Evolutionary conservation across 2,329 filamentous ascomycete genomes (phyloP).

Genomic region (Conoideocrella luteorostrata): DNA sequence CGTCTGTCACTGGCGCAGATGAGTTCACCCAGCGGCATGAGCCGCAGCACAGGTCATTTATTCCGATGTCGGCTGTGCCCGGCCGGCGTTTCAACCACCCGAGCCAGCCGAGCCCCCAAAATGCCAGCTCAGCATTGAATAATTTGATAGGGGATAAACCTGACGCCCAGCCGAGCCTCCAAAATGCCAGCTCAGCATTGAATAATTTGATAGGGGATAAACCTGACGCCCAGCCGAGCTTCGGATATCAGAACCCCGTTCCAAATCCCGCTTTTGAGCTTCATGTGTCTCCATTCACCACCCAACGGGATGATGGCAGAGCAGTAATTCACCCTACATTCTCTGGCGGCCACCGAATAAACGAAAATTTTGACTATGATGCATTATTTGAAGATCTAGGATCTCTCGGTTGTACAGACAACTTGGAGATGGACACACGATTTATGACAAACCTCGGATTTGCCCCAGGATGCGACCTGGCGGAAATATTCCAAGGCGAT

Average conservation of each 20-base stretch:
- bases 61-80: not conserved
- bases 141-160: not conserved
- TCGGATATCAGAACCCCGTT: not conserved
- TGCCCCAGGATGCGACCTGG: conserved; percentile 53
- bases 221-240: not conserved
- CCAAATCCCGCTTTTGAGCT: not conserved
- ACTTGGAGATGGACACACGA: conserved; percentile 49
- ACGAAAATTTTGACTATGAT: conserved; percentile 38
- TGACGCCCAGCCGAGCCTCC: not conserved
- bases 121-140: not conserved
- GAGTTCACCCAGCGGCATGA: not conserved
- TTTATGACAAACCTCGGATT: conserved; percentile 64
- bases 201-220: not conserved
- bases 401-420: conserved; percentile 42
- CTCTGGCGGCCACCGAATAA: conserved; percentile 5
- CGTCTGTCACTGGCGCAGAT: not conserved
- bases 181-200: not conserved
- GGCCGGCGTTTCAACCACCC: not conserved
- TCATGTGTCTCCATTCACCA: not conserved
- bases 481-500: conserved; percentile 40
- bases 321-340: not conserved
- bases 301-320: not conserved
- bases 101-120: not conserved
- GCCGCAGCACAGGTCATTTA: not conserved
- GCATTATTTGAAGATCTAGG: conserved; percentile 46